Evolutionary conservation across 75 land plant species (phyloP), one percentile per base, ranked within the genome.

Genomic region (Pinus albicaulis): DNA sequence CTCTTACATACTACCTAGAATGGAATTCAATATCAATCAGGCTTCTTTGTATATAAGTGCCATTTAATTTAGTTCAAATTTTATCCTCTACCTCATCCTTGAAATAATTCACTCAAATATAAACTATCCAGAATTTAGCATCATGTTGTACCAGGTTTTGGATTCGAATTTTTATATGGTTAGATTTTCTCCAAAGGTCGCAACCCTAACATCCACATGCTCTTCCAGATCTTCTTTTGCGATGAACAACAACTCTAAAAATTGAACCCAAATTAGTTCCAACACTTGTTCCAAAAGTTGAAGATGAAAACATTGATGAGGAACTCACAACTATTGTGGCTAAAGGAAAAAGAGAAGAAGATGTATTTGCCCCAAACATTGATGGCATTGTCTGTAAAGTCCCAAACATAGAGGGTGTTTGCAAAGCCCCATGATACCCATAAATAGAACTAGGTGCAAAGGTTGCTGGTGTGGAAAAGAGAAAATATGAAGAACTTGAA

Each of bases 211-310:
- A 22, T 41, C 71, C 52, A 68, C 4, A 5, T 24, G 52, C 71
- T 38, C 52, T 68, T 3, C 52, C 3, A 19, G 22, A 20, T 38
- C 70, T 41, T 68, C 53, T 68, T 38, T 68, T 41, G 24, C 24
- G 23, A n/a, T 8, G 53, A 10, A 1, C 11, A 41, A 83, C 58
- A 25, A 74, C 75, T 66, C 88, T 88, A 82, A 91, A 91, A 76
- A 87, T 91, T 56, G 91, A 71, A 1, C 93, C 87, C 57, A 91
- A 88, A 17, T 81, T 88, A 55, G 80, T 76, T 36, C 80, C 82
- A 78, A 80, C 81, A 76, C 91, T 90, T 75, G 86, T 63, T 23
- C 77, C 85, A 84, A 86, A 76, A 48, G 92, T 83, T 25, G 93
- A 82, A 17, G 23, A 48, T 12, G 91, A 78, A 64, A 86, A 91